These are phyloP conservation scores for Helianthus tuberosus DNA, from an alignment of 129 eudicot species.

Conservation along the genomic window DNA sequence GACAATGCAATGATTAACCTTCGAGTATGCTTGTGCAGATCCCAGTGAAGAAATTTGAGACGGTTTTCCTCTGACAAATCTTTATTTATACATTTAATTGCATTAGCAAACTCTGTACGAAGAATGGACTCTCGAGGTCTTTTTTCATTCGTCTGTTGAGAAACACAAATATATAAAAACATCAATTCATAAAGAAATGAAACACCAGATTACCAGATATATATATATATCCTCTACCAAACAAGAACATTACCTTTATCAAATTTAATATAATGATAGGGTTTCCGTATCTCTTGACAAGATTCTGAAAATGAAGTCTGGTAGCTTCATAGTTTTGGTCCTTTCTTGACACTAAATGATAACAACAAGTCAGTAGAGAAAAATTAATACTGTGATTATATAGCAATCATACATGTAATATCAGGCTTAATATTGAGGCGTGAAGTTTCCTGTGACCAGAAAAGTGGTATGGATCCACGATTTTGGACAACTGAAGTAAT, in stretches of 20 bases:
- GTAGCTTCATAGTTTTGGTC: slow-evolving; percentile 69
- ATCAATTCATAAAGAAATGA: neutral
- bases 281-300: slow-evolving; percentile 76
- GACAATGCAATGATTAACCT: slow-evolving; percentile 43
- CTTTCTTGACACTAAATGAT: slow-evolving; percentile 62
- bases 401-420: slow-evolving; percentile 59
- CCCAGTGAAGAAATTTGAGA: slow-evolving; percentile 74
- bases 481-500: slow-evolving; percentile 82
- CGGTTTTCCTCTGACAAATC: slow-evolving; percentile 62
- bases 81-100: slow-evolving; percentile 63
- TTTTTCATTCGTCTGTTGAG: slow-evolving; percentile 59
- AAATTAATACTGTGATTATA: slow-evolving; percentile 1
- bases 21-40: slow-evolving; percentile 72
- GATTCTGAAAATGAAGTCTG: slow-evolving; percentile 76
- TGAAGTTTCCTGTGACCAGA: slow-evolving; percentile 89
- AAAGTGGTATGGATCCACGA: slow-evolving; percentile 87
- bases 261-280: slow-evolving; percentile 73
- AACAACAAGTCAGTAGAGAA: slow-evolving; percentile 16
- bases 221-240: slow-evolving; percentile 8
- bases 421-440: slow-evolving; percentile 78
- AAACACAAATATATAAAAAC: slow-evolving; percentile 5
- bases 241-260: slow-evolving; percentile 57
- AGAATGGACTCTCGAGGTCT: slow-evolving; percentile 79
- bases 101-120: slow-evolving; percentile 63
- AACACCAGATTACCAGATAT: neutral